Evolutionary conservation across 805 yeast genomes (phyloP).

Genomic region (Nakazawaea populi): DNA sequence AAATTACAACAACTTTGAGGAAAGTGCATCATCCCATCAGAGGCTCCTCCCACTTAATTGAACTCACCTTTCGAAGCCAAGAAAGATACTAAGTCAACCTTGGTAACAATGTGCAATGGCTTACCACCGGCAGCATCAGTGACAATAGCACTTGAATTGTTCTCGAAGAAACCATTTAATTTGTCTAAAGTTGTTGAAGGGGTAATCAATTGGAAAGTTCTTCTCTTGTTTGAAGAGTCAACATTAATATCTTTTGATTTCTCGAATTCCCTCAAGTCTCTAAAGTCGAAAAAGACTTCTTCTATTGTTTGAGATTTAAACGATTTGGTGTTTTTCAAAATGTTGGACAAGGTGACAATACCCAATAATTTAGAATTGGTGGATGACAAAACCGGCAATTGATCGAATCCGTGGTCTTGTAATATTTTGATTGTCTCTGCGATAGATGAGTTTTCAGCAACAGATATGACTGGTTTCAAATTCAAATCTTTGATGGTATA

Average conservation of each 20-base stretch:
- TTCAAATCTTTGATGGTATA: constrained; percentile 61
- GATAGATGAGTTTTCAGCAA: constrained; percentile 51
- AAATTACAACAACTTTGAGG: too few relatives aligned
- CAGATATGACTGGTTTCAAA: constrained; percentile 77
- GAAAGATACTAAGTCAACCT: constrained; percentile 70
- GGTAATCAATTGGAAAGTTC: constrained; percentile 62
- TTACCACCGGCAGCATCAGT: constrained; percentile 61
- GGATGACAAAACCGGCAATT: constrained; percentile 64
- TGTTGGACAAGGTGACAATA: constrained; percentile 66
- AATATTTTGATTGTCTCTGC: constrained; percentile 62
- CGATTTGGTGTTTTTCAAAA: constrained; percentile 58
- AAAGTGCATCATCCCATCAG: too few relatives aligned
- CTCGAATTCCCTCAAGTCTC: constrained; percentile 61
- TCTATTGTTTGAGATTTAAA: constrained; percentile 51
- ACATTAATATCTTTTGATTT: constrained; percentile 59
- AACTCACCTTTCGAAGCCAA: constrained; percentile 24
- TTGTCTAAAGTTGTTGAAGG: constrained; percentile 59
- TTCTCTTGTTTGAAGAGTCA: constrained; percentile 49
- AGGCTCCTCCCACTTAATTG: constrained; percentile 19
- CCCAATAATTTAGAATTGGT: constrained; percentile 62
- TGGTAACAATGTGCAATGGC: constrained; percentile 82
- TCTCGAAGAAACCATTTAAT: constrained; percentile 76
- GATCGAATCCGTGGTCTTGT: constrained; percentile 77
- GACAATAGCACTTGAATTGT: constrained; percentile 77
- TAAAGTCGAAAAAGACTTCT: constrained; percentile 66